Conservation (phyloP, 73 alveolate genomes). For the Loxodes magnus region DNA sequence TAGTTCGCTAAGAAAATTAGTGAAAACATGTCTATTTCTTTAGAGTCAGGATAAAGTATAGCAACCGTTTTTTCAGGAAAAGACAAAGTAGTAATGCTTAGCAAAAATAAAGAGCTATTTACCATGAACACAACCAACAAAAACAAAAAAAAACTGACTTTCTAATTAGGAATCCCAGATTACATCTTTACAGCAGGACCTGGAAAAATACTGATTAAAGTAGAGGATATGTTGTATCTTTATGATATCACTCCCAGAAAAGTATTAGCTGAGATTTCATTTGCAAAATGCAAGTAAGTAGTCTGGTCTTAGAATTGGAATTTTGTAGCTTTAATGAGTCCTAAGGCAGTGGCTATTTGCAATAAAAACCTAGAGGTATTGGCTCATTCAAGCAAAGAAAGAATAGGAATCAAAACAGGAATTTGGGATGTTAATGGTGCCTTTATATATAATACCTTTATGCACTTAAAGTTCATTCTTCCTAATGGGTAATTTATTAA, state of each 20-base stretch:
- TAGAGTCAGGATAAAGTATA: conserved; percentile 20
- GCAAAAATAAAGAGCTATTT: conserved; percentile 25
- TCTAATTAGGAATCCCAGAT: background rate
- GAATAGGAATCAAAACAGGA: conserved; percentile 73
- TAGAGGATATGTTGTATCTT: background rate
- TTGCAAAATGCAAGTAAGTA: conserved; percentile 35
- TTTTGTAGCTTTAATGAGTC: conserved; percentile 75
- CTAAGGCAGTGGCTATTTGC: conserved; percentile 40
- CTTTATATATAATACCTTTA: conserved; percentile 77
- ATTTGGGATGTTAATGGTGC: conserved; percentile 89
- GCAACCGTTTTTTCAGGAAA: conserved; percentile 44
- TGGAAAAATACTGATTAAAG: background rate
- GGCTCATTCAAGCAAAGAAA: conserved; percentile 57
- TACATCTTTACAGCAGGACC: conserved; percentile 4
- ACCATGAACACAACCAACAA: conserved; percentile 37
- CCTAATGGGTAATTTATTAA: conserved; percentile 36
- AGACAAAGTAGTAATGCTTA: conserved; percentile 36
- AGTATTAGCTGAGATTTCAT: background rate
- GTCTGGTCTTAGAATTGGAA: conserved; percentile 73
- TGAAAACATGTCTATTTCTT: conserved; percentile 15
- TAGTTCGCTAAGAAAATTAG: conserved; percentile 5
- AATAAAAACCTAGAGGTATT: conserved; percentile 66
- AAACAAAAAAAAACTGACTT: conserved; percentile 28
- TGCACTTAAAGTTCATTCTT: conserved; percentile 84
- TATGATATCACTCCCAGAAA: conserved; percentile 2